A percentile compares a stretch with the other conserved stretches of the same genome.
These are phyloP conservation scores for Phalaenopsis aphrodite DNA, from an alignment of 106 monocot genomes.

Conservation along the genomic window DNA sequence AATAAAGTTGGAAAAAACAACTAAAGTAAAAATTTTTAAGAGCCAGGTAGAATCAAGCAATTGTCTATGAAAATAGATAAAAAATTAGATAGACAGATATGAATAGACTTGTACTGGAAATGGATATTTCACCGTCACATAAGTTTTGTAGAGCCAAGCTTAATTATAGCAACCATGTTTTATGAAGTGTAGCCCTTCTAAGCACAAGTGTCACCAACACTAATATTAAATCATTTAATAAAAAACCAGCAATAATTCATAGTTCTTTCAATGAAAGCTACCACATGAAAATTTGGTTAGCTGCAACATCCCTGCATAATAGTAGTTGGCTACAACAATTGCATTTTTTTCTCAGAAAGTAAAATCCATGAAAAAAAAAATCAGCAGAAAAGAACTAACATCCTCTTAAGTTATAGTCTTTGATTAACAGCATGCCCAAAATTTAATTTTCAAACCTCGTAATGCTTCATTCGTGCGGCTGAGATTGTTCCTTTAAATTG, in stretches of 20 bases:
- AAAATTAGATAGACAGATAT: not conserved
- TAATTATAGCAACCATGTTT: not conserved
- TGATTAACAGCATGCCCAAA: constrained; percentile 4
- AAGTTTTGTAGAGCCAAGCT: not conserved
- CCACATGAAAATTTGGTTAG: not conserved
- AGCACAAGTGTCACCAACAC: not conserved
- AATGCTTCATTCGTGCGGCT: constrained; percentile 21
- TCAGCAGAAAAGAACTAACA: not conserved
- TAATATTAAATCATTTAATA: not conserved
- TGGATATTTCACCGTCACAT: not conserved
- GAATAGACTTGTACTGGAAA: not conserved
- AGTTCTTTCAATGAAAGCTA: not conserved
- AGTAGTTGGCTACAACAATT: not conserved
- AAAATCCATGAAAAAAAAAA: not conserved
- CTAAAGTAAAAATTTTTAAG: no score
- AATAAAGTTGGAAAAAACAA: no score
- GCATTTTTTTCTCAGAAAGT: not conserved
- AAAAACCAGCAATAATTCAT: not conserved
- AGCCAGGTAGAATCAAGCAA: not conserved
- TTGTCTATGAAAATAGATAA: not conserved
- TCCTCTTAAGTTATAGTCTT: not conserved
- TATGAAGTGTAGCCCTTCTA: not conserved
- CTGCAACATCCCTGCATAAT: not conserved
- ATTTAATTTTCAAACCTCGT: constrained; percentile 31
- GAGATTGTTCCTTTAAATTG: constrained; percentile 20